A percentile compares a stretch with the other conserved stretches of the same genome.
These are phyloP conservation scores for Penicillium sp. DNA, from an alignment of 2,329 filamentous ascomycete species.

Conservation along the genomic window DNA sequence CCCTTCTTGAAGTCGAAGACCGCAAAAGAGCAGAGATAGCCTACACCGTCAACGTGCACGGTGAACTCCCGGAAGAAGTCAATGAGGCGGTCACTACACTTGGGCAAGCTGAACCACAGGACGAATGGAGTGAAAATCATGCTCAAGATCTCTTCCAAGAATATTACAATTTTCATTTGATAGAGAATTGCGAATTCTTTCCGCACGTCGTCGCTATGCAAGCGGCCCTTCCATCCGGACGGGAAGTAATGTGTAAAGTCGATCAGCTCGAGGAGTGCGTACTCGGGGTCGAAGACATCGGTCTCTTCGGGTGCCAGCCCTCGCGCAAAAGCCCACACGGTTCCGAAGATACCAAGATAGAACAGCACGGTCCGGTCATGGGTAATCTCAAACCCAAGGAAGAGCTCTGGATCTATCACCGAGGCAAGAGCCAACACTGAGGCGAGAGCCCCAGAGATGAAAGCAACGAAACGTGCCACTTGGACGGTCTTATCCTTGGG, in stretches of 20 bases:
- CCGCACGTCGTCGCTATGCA: conserved; percentile 94
- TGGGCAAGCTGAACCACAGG: conserved; percentile 79
- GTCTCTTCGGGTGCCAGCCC: conserved; percentile 85
- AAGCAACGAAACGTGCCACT: conserved; percentile 77
- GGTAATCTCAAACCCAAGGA: conserved; percentile 88
- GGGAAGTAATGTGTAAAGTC: conserved; percentile 92
- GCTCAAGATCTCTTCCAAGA: conserved; percentile 85
- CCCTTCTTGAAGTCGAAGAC: conserved; percentile 95
- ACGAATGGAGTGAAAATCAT: conserved; percentile 91
- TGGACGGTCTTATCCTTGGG: conserved; percentile 93
- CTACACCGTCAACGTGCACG: conserved; percentile 91
- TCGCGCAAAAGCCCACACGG: conserved; percentile 77
- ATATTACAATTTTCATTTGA: conserved; percentile 87
- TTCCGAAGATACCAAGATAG: conserved; percentile 79
- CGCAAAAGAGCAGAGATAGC: conserved; percentile 95
- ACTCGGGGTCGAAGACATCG: conserved; percentile 86
- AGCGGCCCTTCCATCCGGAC: conserved; percentile 77
- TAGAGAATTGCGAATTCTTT: conserved; percentile 86
- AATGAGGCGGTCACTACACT: conserved; percentile 85
- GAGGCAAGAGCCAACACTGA: conserved; percentile 82
- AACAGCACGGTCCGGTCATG: conserved; percentile 85
- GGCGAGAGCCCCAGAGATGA: conserved; percentile 80
- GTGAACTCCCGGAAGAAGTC: conserved; percentile 99
- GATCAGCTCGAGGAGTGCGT: conserved; percentile 81
- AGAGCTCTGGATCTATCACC: conserved; percentile 84